Conservation (phyloP, 2,329 filamentous ascomycete species). For the Neopestalotiopsis clavispora region DNA sequence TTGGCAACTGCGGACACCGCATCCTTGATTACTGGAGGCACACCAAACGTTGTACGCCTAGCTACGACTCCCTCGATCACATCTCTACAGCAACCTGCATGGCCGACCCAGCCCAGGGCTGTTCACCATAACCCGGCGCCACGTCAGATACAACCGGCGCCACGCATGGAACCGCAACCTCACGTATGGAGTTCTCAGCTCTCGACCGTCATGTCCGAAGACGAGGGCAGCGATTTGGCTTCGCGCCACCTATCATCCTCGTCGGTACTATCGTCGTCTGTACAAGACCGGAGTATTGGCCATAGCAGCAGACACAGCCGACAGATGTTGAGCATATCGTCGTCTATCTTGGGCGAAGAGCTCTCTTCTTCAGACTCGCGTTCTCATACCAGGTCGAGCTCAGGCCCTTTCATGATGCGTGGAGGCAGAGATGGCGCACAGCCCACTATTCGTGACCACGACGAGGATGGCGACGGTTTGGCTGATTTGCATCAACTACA, state of each 20-base stretch:
- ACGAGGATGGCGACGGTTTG: slow-evolving; percentile 69
- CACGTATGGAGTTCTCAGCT: slow-evolving; percentile 69
- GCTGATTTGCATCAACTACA: slow-evolving; percentile 61
- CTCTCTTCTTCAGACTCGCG: slow-evolving; percentile 24
- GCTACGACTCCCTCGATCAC: slow-evolving; percentile 33
- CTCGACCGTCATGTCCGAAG: slow-evolving; percentile 68
- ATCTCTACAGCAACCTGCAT: slow-evolving; percentile 29
- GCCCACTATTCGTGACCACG: slow-evolving; percentile 58
- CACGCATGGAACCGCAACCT: slow-evolving; percentile 51
- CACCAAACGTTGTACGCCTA: slow-evolving; percentile 44
- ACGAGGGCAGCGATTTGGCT: slow-evolving; percentile 57
- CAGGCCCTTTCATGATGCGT: slow-evolving; percentile 48
- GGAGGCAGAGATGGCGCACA: slow-evolving; percentile 38
- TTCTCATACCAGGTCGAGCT: slow-evolving; percentile 41
- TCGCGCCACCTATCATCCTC: slow-evolving; percentile 53
- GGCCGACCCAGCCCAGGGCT: slow-evolving; percentile 28
- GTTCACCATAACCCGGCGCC: slow-evolving; percentile 21
- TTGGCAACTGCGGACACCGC: slow-evolving; percentile 55
- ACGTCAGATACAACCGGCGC: slow-evolving; percentile 8
- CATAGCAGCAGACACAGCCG: slow-evolving; percentile 56
- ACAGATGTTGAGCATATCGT: slow-evolving; percentile 62
- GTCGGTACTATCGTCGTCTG: slow-evolving; percentile 43
- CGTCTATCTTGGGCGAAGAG: slow-evolving; percentile 50
- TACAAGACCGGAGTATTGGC: slow-evolving; percentile 54
- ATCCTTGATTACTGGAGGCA: slow-evolving; percentile 42